A percentile compares a stretch with the other conserved stretches of the same genome.
These are phyloP conservation scores for Spongispora temasekensis DNA, from an alignment of 1,284 basidiomycete species.

Conservation along the genomic window DNA sequence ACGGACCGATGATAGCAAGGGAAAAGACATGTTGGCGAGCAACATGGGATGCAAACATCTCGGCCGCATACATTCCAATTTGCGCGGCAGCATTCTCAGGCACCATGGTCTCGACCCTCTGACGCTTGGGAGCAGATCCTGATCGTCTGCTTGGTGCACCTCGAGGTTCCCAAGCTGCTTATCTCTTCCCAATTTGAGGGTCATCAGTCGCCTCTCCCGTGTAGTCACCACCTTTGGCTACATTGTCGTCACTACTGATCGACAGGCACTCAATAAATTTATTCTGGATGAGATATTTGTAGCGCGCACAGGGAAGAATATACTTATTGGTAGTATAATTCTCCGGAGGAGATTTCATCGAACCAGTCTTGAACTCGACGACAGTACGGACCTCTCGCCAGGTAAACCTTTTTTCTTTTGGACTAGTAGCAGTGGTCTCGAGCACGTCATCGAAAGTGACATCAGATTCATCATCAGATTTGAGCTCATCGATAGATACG, in stretches of 20 bases:
- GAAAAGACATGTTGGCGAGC: background rate
- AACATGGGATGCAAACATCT: background rate
- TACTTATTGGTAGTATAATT: background rate
- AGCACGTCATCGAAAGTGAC: background rate
- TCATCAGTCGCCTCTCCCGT: no score
- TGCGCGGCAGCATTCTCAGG: no score
- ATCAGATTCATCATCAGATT: background rate
- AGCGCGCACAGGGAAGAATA: no score
- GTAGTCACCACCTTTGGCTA: background rate
- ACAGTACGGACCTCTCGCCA: background rate
- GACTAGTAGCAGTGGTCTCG: background rate
- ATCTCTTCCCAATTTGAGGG: background rate
- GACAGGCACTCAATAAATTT: no score
- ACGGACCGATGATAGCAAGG: background rate
- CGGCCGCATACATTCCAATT: background rate
- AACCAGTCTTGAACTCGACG: background rate
- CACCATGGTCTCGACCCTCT: background rate
- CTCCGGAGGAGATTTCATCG: background rate
- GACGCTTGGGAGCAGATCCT: background rate
- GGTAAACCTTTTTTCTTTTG: background rate
- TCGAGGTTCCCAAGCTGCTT: no score
- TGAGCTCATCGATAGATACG: background rate
- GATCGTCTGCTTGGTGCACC: no score
- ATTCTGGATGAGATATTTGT: no score
- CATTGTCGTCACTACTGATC: background rate